These are phyloP conservation scores for Hyaloscypha bicolor DNA, from an alignment of 495 filamentous ascomycete genomes.

Conservation along the genomic window DNA sequence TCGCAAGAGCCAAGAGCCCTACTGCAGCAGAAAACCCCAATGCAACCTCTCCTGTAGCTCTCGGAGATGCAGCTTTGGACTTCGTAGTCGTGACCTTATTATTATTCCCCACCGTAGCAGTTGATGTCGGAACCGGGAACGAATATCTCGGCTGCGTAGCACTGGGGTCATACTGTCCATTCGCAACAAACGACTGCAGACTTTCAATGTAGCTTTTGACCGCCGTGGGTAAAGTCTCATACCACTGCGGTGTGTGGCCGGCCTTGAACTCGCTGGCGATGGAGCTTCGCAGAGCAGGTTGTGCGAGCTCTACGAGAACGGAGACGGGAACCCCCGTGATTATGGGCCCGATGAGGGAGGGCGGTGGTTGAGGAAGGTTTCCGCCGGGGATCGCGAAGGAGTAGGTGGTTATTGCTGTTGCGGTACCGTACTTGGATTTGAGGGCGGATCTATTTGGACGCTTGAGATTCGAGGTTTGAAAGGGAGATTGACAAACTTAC, in stretches of 20 bases:
- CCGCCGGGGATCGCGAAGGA: conserved; percentile 2
- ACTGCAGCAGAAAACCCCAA: no score
- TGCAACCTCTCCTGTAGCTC: no score
- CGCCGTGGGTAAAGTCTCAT: not conserved
- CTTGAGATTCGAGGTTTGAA: no score
- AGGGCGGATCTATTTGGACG: not conserved
- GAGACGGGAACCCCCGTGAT: not conserved
- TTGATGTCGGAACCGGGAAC: no score
- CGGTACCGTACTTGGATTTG: not conserved
- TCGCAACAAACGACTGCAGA: not conserved
- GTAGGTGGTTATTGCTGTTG: not conserved
- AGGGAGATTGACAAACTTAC: not conserved
- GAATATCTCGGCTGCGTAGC: not conserved
- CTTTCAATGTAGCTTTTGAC: conserved; percentile 9
- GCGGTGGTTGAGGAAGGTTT: not conserved
- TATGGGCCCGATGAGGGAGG: conserved; percentile 2
- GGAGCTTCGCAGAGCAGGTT: not conserved
- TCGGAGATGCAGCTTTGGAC: no score
- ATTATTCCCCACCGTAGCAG: no score
- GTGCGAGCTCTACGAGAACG: not conserved
- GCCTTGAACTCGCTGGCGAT: conserved; percentile 8
- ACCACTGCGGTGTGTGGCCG: not conserved
- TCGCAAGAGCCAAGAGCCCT: no score
- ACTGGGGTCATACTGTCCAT: not conserved
- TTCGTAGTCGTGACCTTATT: no score